Conservation (phyloP, 805 yeast genomes). For the Maudiozyma serrabonitensis region DNA sequence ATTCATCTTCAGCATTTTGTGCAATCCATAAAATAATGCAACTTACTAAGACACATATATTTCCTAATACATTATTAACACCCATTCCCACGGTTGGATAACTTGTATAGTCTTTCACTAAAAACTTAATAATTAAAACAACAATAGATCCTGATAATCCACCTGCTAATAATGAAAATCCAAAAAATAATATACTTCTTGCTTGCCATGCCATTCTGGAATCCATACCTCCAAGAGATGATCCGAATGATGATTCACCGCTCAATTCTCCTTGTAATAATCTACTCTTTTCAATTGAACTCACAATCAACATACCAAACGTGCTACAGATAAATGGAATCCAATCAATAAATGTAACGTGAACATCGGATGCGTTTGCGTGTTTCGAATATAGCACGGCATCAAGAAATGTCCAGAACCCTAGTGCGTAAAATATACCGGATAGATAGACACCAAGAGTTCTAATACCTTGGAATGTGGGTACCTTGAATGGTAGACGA, state of each 20-base stretch:
- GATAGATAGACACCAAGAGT: slow-evolving; percentile 68
- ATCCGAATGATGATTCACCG: slow-evolving; percentile 28
- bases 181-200: slow-evolving; percentile 77
- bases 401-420: slow-evolving; percentile 84
- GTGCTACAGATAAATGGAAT: slow-evolving; percentile 84
- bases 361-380: slow-evolving; percentile 76
- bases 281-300: slow-evolving; percentile 36
- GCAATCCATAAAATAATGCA: slow-evolving; percentile 88
- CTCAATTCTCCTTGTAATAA: slow-evolving; percentile 32
- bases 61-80: slow-evolving; percentile 72
- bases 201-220: slow-evolving; percentile 83
- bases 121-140: slow-evolving; percentile 75
- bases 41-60: slow-evolving; percentile 74
- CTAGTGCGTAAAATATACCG: slow-evolving; percentile 71
- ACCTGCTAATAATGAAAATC: slow-evolving; percentile 87
- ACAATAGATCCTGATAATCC: slow-evolving; percentile 89
- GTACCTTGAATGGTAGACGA: slow-evolving; percentile 56
- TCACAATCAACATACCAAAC: slow-evolving; percentile 75
- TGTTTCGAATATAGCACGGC: slow-evolving; percentile 80
- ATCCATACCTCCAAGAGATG: slow-evolving; percentile 25
- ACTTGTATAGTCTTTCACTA: slow-evolving; percentile 59
- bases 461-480: slow-evolving; percentile 62
- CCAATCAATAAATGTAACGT: slow-evolving; percentile 92
- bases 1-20: slow-evolving; percentile 93
- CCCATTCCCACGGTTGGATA: slow-evolving; percentile 96